Base-by-base conservation (phyloP, 495 filamentous ascomycete genomes). In the Trichodelitschia bisporula region DNA sequence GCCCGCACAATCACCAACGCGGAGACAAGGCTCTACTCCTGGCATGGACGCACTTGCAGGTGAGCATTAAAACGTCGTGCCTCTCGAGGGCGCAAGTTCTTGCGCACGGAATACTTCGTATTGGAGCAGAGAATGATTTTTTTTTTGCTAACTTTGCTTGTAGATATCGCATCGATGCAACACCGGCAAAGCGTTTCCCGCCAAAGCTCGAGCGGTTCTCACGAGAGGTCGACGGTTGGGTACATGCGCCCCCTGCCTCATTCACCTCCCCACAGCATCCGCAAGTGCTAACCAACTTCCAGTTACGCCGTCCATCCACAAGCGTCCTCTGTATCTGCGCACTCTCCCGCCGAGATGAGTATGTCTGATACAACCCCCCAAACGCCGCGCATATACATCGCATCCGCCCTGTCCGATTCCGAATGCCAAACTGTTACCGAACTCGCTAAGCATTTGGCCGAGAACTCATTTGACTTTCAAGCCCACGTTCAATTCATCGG, bases 131-230 rank as follows among this genome's bases (percentile, higher is more conserved):
- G 31, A 18, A 28, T 11, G 4, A 9, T 29, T 13, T 15, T 21
- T 20, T 8, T 26, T 12, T 17, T 15, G 11, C 17, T 4, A 25
- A n/a, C n/a, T n/a, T n/a, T n/a, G n/a, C n/a, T n/a, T 28, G 18
- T 30, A 53, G 69, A 72, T 41, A 44, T 72, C 19, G 69, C 69
- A 26, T 60, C 67, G 3, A 70, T 72, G 63, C 68, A 72, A 48
- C 61, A 66, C 34, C 62, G 62, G 28, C 68, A 73, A 36, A 59
- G 53, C 39, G 38, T 56, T 2, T 50, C 55, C 31, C 55, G 57
- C 11, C 52, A 55, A 15, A 62, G 43, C 31, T 46, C 53, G 20
- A 44, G 43, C 19, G n/a, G n/a, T n/a, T n/a, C n/a, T n/a, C n/a
- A n/a, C n/a, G n/a, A n/a, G n/a, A n/a, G n/a, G n/a, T n/a, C n/a